Evolutionary conservation across 352 stramenopile species (phyloP).

Genomic region (Labyrinthula sp.): DNA sequence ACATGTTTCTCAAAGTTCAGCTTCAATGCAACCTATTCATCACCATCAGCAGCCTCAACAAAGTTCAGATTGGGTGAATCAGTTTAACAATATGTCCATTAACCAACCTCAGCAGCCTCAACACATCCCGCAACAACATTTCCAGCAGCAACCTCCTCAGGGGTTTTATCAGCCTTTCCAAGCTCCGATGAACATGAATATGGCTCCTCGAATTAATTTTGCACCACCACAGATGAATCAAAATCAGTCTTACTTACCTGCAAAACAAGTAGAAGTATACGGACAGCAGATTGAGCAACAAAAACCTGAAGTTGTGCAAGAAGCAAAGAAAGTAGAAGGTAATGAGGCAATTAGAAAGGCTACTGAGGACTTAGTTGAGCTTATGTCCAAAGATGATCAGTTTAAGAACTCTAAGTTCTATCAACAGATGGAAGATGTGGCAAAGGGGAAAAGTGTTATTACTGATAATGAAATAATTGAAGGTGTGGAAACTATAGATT

Average conservation of each 20-base stretch:
- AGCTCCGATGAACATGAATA: neutral
- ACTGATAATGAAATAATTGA: neutral
- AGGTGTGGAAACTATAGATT: neutral
- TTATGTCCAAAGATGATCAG: conserved; percentile 18
- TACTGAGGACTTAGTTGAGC: conserved; percentile 19
- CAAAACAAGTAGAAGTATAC: neutral
- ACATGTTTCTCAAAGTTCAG: conserved; percentile 4
- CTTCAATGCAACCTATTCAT: too few species aligned
- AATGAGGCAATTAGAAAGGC: conserved; percentile 19
- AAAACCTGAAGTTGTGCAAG: too few species aligned
- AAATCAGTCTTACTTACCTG: neutral
- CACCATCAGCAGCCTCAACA: too few species aligned
- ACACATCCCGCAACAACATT: too few species aligned
- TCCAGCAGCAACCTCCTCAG: conserved; percentile 11
- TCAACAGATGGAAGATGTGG: conserved; percentile 26
- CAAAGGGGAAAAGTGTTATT: conserved; percentile 1
- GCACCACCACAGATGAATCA: neutral
- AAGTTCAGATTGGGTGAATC: too few species aligned
- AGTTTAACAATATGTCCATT: too few species aligned
- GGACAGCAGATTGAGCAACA: neutral
- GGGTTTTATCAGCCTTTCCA: neutral
- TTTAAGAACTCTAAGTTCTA: conserved; percentile 28
- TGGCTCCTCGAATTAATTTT: neutral
- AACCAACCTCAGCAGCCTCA: too few species aligned
- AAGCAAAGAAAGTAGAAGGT: conserved; percentile 1